A percentile compares a stretch with the other conserved stretches of the same genome.
These are phyloP conservation scores for Fusarium sp. DNA, from an alignment of 2,329 filamentous ascomycete species.

Conservation along the genomic window DNA sequence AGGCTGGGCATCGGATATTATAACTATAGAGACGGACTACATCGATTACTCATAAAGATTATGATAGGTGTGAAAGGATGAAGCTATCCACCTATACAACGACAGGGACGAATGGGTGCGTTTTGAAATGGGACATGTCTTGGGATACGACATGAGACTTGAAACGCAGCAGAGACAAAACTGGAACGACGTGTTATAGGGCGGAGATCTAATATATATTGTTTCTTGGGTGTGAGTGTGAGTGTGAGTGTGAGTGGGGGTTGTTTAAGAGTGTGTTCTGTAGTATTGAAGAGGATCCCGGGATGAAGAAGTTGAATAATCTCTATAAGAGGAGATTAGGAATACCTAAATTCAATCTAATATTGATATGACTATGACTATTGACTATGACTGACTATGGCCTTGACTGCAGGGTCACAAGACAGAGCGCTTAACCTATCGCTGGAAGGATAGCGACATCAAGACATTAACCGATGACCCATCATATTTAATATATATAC, in stretches of 20 bases:
- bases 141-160: constrained; percentile 18
- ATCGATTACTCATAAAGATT: constrained; percentile 4
- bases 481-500: not conserved
- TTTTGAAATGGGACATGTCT: constrained; percentile 34
- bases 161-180: constrained; percentile 36
- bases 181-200: constrained; percentile 22
- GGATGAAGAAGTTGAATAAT: not conserved
- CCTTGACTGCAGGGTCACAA: not conserved
- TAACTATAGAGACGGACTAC: not conserved
- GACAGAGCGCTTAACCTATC: not conserved
- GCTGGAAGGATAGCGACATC: not conserved
- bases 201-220: constrained; percentile 3
- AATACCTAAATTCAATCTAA: not conserved
- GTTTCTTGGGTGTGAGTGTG: constrained; percentile 14
- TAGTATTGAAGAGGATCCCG: not conserved
- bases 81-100: not conserved
- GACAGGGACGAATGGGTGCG: not conserved
- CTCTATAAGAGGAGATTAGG: too few species aligned
- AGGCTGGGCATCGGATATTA: not conserved
- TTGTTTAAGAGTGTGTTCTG: not conserved
- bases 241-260: too few species aligned
- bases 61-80: not conserved
- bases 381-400: not conserved
- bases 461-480: not conserved
- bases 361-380: not conserved